Percentiles rank a stretch among this genome's conserved stretches.
phyloP scores from a whole-genome alignment of 106 monocot genomes.

The Allium cepa region DNA sequence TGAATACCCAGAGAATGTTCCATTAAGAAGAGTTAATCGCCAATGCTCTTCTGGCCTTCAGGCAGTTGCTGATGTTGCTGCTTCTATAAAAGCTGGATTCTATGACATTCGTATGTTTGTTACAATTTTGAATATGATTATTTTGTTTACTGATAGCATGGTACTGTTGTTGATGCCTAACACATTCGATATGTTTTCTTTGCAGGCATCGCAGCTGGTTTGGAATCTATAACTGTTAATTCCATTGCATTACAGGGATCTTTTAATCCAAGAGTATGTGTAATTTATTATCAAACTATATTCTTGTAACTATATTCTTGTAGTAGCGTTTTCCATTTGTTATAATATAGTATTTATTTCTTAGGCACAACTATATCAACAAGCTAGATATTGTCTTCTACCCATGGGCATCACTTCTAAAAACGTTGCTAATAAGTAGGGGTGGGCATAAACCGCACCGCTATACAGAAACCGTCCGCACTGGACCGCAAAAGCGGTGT shows the following conservation, averaged over 20 bases:
- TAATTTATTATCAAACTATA: too few species aligned
- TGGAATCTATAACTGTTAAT: slow-evolving; percentile 61
- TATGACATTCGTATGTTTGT: slow-evolving; percentile 49
- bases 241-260: slow-evolving; percentile 20
- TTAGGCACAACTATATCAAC: slow-evolving; percentile 40
- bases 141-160: not conserved
- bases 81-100: slow-evolving; percentile 59
- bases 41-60: slow-evolving; percentile 88
- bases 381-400: slow-evolving; percentile 77
- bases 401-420: slow-evolving; percentile 90
- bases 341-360: not conserved
- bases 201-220: slow-evolving; percentile 62
- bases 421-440: slow-evolving; percentile 65
- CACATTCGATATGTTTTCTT: not conserved
- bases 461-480: too few species aligned
- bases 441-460: too few species aligned
- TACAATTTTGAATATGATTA: not conserved
- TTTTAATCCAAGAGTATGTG: slow-evolving; percentile 53
- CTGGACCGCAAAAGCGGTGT: too few species aligned
- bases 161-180: not conserved
- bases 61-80: slow-evolving; percentile 77
- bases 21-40: slow-evolving; percentile 65
- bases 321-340: not conserved
- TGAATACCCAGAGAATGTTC: slow-evolving; percentile 51
- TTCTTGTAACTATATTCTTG: too few species aligned